These are phyloP conservation scores for Hortaea sp. DNA, from an alignment of 2,329 filamentous ascomycete species.

Conservation along the genomic window DNA sequence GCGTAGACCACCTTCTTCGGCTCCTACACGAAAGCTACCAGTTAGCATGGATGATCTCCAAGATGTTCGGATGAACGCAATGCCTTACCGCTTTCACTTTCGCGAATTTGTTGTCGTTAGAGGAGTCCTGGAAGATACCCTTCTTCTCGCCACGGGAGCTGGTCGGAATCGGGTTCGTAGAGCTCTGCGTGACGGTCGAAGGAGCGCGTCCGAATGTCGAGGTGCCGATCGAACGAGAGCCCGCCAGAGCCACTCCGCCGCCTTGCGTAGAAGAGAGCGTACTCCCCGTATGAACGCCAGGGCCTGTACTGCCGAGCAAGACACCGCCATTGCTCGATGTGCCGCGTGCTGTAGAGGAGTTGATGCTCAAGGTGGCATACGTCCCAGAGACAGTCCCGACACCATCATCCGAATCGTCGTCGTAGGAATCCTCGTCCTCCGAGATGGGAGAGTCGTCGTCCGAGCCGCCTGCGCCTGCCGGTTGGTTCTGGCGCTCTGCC, in stretches of 20 bases:
- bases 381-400: conserved; percentile 1
- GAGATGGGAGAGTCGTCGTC: conserved; percentile 5
- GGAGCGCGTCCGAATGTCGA: background rate
- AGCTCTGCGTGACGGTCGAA: background rate
- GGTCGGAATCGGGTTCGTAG: background rate
- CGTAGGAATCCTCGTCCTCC: conserved; percentile 1
- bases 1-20: background rate
- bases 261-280: no score
- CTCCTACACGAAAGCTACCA: background rate
- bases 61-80: no score
- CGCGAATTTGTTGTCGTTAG: conserved; percentile 1
- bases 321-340: conserved; percentile 2
- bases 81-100: background rate
- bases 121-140: background rate
- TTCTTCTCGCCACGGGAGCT: background rate
- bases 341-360: background rate
- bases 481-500: conserved; percentile 8
- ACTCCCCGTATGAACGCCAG: no score
- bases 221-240: background rate
- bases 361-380: background rate
- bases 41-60: no score
- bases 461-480: conserved; percentile 8
- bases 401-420: conserved; percentile 2
- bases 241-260: no score
- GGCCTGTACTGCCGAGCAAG: no score